phyloP scores from a whole-genome alignment of 129 eudicot genomes.

The Dittrichia graveolens region DNA sequence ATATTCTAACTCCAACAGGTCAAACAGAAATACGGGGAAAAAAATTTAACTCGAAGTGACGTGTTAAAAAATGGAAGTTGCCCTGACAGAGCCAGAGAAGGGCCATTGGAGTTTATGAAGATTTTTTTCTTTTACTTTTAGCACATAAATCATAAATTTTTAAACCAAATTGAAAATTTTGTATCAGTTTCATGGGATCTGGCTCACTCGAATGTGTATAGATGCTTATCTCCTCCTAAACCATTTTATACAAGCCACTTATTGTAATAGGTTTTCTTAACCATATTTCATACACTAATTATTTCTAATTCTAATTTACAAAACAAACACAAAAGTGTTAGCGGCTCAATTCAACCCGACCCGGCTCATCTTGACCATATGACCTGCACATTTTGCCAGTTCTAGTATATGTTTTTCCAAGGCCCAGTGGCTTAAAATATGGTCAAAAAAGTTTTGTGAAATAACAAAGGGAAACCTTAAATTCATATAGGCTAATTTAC shows the following conservation, averaged over 20 bases:
- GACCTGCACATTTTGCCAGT: background rate
- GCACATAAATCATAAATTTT: no score
- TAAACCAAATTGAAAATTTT: no score
- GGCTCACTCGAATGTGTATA: background rate
- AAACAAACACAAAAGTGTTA: background rate
- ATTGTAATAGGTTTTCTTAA: background rate
- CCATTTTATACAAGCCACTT: background rate
- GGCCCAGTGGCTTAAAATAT: background rate
- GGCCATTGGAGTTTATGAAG: no score
- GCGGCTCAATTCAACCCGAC: background rate
- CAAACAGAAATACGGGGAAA: no score
- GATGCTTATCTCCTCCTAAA: background rate
- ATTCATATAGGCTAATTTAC: background rate
- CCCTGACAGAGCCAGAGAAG: no score
- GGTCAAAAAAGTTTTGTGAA: background rate
- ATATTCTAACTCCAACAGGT: no score
- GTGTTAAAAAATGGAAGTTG: no score
- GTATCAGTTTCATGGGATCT: no score
- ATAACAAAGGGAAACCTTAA: background rate
- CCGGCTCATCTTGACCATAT: background rate
- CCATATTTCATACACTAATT: background rate
- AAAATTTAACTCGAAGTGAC: no score
- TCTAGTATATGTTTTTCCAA: conserved; percentile 5
- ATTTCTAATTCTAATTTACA: background rate
- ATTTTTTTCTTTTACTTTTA: no score